phyloP scores from a whole-genome alignment of 176 grass and related monocot species.

The Oryza officinalis region DNA sequence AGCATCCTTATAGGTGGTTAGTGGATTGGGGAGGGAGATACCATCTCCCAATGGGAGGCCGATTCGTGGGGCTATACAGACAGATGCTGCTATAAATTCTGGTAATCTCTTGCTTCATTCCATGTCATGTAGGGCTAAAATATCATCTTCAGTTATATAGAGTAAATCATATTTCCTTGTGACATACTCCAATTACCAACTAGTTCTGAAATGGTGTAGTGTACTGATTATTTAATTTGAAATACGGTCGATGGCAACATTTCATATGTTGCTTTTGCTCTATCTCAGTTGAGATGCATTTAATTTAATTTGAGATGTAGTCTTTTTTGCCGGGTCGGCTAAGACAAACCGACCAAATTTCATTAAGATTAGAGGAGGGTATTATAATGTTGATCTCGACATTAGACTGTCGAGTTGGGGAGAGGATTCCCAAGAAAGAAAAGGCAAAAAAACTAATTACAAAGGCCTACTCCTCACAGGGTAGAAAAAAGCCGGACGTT shows the following conservation, averaged over 20 bases:
- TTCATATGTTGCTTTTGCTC: not conserved
- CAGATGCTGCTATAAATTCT: constrained; percentile 91
- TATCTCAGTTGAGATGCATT: not conserved
- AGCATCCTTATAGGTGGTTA: constrained; percentile 59
- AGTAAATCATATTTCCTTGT: not conserved
- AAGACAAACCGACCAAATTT: too few species aligned
- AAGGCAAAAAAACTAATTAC: too few species aligned
- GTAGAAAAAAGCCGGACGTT: too few species aligned
- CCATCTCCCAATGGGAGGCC: constrained; percentile 74
- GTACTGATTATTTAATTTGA: constrained; percentile 4
- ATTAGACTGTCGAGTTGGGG: too few species aligned
- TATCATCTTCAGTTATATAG: not conserved
- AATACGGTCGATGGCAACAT: not conserved
- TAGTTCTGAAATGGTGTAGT: not conserved
- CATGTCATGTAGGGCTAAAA: constrained; percentile 5
- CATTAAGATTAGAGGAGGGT: too few species aligned
- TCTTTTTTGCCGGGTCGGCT: too few species aligned
- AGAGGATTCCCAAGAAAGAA: too few species aligned
- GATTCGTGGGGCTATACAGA: constrained; percentile 79
- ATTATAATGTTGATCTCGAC: too few species aligned
- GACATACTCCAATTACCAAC: not conserved
- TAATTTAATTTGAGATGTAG: not conserved
- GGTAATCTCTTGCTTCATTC: constrained; percentile 45
- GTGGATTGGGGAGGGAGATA: constrained; percentile 80
- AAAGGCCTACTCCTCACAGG: too few species aligned